Evolutionary conservation across 2,329 filamentous ascomycete genomes (phyloP).

Genomic region (Trichoderma hamatum): DNA sequence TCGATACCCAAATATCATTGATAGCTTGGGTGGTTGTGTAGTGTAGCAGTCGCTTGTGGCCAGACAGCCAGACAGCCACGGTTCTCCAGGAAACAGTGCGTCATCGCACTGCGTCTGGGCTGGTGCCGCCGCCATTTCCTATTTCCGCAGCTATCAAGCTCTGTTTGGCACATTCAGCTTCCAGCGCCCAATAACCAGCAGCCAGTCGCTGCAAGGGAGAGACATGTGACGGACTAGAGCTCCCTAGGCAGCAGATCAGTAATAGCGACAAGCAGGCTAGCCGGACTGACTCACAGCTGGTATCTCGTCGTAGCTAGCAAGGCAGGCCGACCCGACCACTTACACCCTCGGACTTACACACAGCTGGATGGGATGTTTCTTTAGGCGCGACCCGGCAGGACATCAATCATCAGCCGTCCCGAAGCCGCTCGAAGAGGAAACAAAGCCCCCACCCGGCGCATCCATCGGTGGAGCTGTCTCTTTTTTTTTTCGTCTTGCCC

Average conservation of each 20-base stretch:
- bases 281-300: not conserved
- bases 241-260: not conserved
- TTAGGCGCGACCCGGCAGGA: slow-evolving; percentile 19
- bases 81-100: slow-evolving; percentile 19
- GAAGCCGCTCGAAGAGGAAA: slow-evolving; percentile 18
- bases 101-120: slow-evolving; percentile 10
- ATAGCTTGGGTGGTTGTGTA: too few relatives aligned
- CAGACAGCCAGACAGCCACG: slow-evolving; percentile 2
- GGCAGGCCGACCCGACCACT: not conserved
- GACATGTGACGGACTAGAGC: slow-evolving; percentile 2
- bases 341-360: slow-evolving; percentile 1
- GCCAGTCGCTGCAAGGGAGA: not conserved
- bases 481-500: not conserved
- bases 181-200: not conserved
- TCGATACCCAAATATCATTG: not conserved
- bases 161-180: slow-evolving; percentile 22
- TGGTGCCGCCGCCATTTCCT: slow-evolving; percentile 1
- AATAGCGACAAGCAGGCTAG: not conserved
- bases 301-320: not conserved
- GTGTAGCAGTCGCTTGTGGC: not conserved
- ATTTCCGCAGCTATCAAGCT: slow-evolving; percentile 17
- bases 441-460: slow-evolving; percentile 9
- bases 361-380: not conserved
- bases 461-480: not conserved
- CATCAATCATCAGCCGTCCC: slow-evolving; percentile 11